Conservation (phyloP, 78 protist genomes). For the Protostelium mycophagum region DNA sequence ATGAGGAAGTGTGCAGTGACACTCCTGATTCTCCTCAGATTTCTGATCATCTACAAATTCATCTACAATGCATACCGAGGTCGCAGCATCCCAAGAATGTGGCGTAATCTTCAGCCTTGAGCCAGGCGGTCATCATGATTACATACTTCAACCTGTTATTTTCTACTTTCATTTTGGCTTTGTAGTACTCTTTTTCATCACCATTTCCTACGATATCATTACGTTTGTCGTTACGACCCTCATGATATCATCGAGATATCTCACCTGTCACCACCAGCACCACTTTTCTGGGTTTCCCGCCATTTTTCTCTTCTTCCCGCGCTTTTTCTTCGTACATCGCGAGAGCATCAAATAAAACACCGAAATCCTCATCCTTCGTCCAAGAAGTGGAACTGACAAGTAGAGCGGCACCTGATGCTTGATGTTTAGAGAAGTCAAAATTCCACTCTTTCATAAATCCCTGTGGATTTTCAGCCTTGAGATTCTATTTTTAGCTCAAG, state of each 20-base stretch:
- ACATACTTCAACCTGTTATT: constrained; percentile 14
- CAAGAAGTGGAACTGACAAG: constrained; percentile 68
- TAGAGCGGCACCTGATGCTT: neutral
- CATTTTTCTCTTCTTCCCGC: neutral
- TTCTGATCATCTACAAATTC: no score
- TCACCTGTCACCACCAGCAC: neutral
- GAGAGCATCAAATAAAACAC: constrained; percentile 64
- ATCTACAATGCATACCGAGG: constrained; percentile 30
- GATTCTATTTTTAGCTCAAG: no score
- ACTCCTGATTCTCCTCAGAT: constrained; percentile 72
- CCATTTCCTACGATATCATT: constrained; percentile 83
- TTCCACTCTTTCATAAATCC: neutral
- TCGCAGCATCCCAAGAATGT: constrained; percentile 43
- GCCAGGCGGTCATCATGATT: constrained; percentile 57
- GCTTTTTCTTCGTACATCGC: constrained; percentile 13
- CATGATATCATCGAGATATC: neutral
- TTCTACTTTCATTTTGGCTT: neutral
- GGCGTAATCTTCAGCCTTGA: constrained; percentile 71
- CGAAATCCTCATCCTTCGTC: constrained; percentile 91
- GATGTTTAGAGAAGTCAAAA: neutral
- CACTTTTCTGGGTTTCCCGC: neutral
- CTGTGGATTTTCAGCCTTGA: neutral
- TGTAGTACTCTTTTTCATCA: constrained; percentile 46
- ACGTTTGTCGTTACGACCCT: neutral
- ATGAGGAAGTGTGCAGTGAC: constrained; percentile 85